Percentiles rank a stretch among this genome's conserved stretches.
phyloP scores from a whole-genome alignment of 306 rosid species.

The Trifolium dubium region DNA sequence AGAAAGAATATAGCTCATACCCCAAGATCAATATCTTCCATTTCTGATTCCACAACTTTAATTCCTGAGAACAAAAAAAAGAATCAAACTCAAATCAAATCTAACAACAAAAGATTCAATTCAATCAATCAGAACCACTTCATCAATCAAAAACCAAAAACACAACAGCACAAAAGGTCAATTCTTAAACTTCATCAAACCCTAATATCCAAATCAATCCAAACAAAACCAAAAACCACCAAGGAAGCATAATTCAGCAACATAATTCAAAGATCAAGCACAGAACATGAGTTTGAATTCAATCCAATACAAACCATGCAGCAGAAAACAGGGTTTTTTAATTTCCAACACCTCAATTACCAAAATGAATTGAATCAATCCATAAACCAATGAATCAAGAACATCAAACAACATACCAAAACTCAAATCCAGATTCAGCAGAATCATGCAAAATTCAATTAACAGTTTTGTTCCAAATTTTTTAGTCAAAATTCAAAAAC shows the following conservation, averaged over 20 bases:
- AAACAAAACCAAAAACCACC: slow-evolving; percentile 26
- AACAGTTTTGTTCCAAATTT: slow-evolving; percentile 18
- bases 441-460: slow-evolving; percentile 47
- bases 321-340: slow-evolving; percentile 36
- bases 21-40: slow-evolving; percentile 39
- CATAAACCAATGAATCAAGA: slow-evolving; percentile 40
- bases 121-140: slow-evolving; percentile 31
- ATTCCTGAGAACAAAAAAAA: slow-evolving; percentile 33
- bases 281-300: slow-evolving; percentile 34
- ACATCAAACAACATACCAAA: slow-evolving; percentile 30
- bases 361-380: slow-evolving; percentile 35
- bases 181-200: slow-evolving; percentile 41
- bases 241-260: slow-evolving; percentile 49
- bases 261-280: slow-evolving; percentile 40
- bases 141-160: slow-evolving; percentile 25
- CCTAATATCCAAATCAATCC: slow-evolving; percentile 35
- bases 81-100: slow-evolving; percentile 42
- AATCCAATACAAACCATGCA: slow-evolving; percentile 36
- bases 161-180: slow-evolving; percentile 32
- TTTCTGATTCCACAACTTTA: slow-evolving; percentile 28
- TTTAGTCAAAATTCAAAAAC: slow-evolving; percentile 36
- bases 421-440: slow-evolving; percentile 45
- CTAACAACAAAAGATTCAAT: not conserved
- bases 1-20: slow-evolving; percentile 36
- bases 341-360: slow-evolving; percentile 21